Base-by-base conservation (phyloP, 306 rosid species). In the Psophocarpus tetragonolobus region DNA sequence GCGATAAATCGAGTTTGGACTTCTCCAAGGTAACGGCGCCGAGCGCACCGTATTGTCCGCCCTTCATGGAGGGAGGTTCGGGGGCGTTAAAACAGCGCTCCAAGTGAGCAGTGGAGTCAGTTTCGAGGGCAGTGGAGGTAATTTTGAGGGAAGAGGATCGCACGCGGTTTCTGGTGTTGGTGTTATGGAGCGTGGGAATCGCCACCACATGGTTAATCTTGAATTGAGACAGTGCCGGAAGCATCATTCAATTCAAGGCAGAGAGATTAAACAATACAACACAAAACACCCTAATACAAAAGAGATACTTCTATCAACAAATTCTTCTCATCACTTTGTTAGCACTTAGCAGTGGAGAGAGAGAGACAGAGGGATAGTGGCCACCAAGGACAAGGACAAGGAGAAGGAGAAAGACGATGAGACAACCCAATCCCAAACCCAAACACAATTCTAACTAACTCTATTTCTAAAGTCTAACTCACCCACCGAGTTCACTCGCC, bases 21-120 rank as follows among this genome's bases (percentile, higher is more conserved):
- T 95, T 95, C 84, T 95, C 99, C 71, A 95, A 85, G 10, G 99
- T 95, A 51, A 86, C 97, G 13, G 99, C 57, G 41, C 97, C 94
- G 6, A 87, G 48, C n/a, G 97, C 20, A 74, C 99, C 92, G 75
- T 53, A 88, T 80, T 92, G 65, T 0, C 88, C 96, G 1, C 88
- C 96, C 81, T 95, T 95, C 99, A 92, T 92, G 33, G 83, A 32
- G 15, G 79, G 65, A 29, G 57, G 42, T 27, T 21, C 18, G 2
- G 94, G 76, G 8, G 84, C 86, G 2, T 20, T 82, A 2, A 88
- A 87, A 76, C 99, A 95, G 3, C 91, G 84, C 47, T 95, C 94
- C 38, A 92, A 48, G 10, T 91, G 30, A 20, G 26, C 23, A 3
- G 68, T 36, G 71, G 90, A 68, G 14, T 79, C 81, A 20, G 75